phyloP scores from a whole-genome alignment of 2,329 filamentous ascomycete species.

The Clarireedia paspali region DNA sequence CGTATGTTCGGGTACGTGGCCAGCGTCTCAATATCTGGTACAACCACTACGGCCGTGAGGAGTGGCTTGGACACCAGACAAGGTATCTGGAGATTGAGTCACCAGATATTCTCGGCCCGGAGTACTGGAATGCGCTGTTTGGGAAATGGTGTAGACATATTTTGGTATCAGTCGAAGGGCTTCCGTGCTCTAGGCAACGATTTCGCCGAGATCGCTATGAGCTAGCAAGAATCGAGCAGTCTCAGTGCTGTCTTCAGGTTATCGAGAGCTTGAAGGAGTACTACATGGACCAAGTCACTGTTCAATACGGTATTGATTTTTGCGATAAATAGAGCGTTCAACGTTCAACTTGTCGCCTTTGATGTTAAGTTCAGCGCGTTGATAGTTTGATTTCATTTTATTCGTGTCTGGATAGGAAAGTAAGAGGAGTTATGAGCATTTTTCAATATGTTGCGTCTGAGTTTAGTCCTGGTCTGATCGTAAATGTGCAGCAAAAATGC shows the following conservation, averaged over 20 bases:
- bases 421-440: too few relatives aligned
- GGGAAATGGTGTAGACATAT: background rate
- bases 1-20: background rate
- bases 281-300: background rate
- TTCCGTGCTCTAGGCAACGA: background rate
- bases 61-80: background rate
- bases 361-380: too few relatives aligned
- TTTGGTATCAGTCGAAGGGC: background rate
- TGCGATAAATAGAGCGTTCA: background rate
- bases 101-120: background rate
- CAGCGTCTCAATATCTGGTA: slow-evolving; percentile 3
- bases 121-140: slow-evolving; percentile 1
- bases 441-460: too few relatives aligned
- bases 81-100: slow-evolving; percentile 4
- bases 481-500: too few relatives aligned
- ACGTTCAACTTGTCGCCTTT: background rate
- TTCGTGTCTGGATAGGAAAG: too few relatives aligned
- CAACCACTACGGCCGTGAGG: slow-evolving; percentile 4
- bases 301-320: background rate
- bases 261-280: background rate
- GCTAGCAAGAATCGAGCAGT: background rate
- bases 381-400: too few relatives aligned
- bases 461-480: too few relatives aligned
- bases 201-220: background rate
- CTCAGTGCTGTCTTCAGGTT: background rate